phyloP scores from a whole-genome alignment of 2,329 filamentous ascomycete genomes.

The Aureobasidium sp. region DNA sequence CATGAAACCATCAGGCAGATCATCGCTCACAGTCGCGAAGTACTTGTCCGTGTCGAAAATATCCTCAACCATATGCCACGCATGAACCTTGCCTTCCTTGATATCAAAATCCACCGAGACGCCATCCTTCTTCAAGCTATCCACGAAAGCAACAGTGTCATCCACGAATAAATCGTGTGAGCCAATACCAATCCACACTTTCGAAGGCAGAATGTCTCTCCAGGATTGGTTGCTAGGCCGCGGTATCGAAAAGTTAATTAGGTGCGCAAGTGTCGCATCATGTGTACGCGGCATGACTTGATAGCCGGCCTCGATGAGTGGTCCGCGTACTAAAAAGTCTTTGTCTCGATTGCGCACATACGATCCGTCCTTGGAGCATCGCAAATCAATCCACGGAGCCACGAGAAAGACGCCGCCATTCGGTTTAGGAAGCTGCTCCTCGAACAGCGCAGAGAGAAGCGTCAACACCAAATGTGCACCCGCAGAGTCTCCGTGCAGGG shows the following conservation, averaged over 20 bases:
- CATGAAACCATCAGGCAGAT: neutral
- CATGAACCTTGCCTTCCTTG: conserved; percentile 3
- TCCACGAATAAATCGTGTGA: conserved; percentile 6
- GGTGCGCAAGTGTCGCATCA: neutral
- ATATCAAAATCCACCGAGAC: conserved; percentile 3
- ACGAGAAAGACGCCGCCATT: neutral
- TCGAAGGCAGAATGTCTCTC: conserved; percentile 6
- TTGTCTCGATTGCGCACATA: conserved; percentile 1
- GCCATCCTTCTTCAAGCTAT: neutral
- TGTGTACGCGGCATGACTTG: neutral
- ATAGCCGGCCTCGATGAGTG: neutral
- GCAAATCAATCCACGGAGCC: conserved; percentile 15
- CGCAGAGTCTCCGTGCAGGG: neutral
- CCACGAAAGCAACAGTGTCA: conserved; percentile 8
- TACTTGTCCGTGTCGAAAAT: neutral
- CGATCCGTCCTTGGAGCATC: conserved; percentile 3
- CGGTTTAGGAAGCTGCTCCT: neutral
- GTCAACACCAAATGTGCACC: neutral
- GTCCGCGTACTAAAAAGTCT: conserved; percentile 1
- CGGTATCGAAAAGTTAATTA: conserved; percentile 9
- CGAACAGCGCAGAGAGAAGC: neutral
- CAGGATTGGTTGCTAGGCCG: neutral
- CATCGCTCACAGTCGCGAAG: neutral
- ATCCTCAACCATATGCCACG: neutral
- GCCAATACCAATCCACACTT: conserved; percentile 12